Evolutionary conservation across 1,139 yeast species (phyloP), one percentile per base, ranked within the genome.

Genomic region (Blastobotrys niveus): DNA sequence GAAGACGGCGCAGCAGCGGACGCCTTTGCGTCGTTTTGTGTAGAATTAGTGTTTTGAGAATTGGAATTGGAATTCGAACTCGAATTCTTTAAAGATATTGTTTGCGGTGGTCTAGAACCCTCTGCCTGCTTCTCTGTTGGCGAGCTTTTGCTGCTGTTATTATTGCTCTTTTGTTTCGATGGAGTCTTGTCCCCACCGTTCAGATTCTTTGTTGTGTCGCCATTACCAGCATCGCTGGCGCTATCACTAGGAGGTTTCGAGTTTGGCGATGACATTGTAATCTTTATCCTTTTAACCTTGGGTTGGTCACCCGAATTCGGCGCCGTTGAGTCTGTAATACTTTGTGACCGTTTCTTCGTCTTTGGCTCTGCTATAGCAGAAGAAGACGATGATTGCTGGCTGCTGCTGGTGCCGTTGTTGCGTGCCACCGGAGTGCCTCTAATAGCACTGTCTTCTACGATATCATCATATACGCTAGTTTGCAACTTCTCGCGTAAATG

Each of bases 381-480:
- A n/a, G n/a, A n/a, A n/a, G n/a, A n/a, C n/a, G n/a, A n/a, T n/a
- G n/a, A n/a, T n/a, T n/a, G n/a, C n/a, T n/a, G n/a, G n/a, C n/a
- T n/a, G n/a, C n/a, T n/a, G n/a, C n/a, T n/a, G n/a, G n/a, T n/a
- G 27, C 27, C 27, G 12, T 24, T 24, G 27, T 12, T 24, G 10
- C 27, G 8, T 24, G 8, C 12, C 8, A 24, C 27, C 12, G 27
- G 27, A 24, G 27, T 24, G 27, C 12, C 27, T 8, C 12, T 24
- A 10, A 47, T 22, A 17, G 39, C 31, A 19, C 45, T 38, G 15
- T 48, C 48, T 32, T 52, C 36, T 4, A 50, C 56, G 12, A 53
- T 21, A n/a, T 50, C 27, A 29, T 68, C 73, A 6, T 71, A 64
- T 18, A 62, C 47, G 3, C 51, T 48, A 1, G 79, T 73, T 45